Evolutionary conservation across 2,329 filamentous ascomycete genomes (phyloP), one percentile per base, ranked within the genome.

Genomic region (Epichloe typhina): DNA sequence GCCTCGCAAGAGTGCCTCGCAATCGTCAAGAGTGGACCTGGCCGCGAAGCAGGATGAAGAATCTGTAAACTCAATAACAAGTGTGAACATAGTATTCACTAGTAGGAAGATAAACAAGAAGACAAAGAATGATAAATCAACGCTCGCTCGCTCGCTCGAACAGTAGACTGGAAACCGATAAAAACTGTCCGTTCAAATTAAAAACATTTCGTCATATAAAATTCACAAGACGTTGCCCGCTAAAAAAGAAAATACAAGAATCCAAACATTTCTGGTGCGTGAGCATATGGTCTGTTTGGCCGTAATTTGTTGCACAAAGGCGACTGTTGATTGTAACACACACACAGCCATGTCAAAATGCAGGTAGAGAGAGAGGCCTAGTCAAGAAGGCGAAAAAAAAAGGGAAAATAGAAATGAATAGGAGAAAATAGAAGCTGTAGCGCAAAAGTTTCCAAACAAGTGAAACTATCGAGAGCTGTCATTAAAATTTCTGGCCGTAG

Each of bases 401-500:
- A 47, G 53, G 47, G 52, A 49, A 43, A 52, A 23, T 23, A 23
- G 21, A 2, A 23, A 23, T 23, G 5, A 51, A 56, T 21, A 40
- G 23, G 47, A 35, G 52, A 19, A 52, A 48, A 43, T 42, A 43
- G 50, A 48, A 40, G 44, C 47, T 15, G 43, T 44, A 33, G 4
- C 4, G 50, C 11, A 40, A 15, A 38, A 35, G 49, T 52, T 49
- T 52, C 43, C 52, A 52, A 48, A 52, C 47, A 55, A 38, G 43
- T 21, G 33, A 45, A 37, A 48, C 38, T 53, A 46, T 36, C 38
- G 47, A 52, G 38, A 31, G 21, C 50, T 64, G 50, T 58, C 58
- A 60, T 59, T 61, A 62, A 61, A 61, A 52, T 51, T 44, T 42
- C 43, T 51, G 50, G 59, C 53, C 57, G 60, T 59, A 46, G 56